Conservation (phyloP, 805 yeast species). For the Barnettozyma sp. region DNA sequence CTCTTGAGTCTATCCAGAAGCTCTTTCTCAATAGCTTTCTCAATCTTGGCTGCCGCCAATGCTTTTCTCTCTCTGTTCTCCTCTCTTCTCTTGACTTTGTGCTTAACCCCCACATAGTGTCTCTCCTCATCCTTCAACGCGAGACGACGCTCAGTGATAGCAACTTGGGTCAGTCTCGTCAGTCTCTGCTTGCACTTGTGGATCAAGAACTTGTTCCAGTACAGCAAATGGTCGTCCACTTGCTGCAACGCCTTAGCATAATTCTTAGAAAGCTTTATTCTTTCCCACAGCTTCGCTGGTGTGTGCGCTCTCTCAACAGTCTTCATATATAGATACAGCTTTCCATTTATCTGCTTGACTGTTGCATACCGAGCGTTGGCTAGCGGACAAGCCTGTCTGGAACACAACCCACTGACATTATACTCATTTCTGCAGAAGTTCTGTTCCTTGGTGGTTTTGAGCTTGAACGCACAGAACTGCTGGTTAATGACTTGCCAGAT, state of each 20-base stretch:
- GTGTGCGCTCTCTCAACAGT: conserved; percentile 97
- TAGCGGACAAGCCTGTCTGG: conserved; percentile 89
- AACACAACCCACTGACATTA: conserved; percentile 91
- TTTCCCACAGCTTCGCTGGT: conserved; percentile 92
- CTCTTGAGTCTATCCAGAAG: conserved; percentile 88
- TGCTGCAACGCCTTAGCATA: conserved; percentile 84
- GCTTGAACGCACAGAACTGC: conserved; percentile 91
- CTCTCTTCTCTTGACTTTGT: conserved; percentile 93
- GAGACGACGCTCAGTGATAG: conserved; percentile 88
- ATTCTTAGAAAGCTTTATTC: conserved; percentile 84
- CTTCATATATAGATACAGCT: conserved; percentile 83
- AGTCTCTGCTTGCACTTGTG: conserved; percentile 96
- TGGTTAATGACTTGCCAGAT: conserved; percentile 97
- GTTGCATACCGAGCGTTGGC: conserved; percentile 93
- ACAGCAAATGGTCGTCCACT: conserved; percentile 76
- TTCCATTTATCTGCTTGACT: conserved; percentile 72
- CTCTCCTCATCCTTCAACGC: conserved; percentile 90
- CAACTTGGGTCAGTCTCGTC: conserved; percentile 91
- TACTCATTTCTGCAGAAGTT: conserved; percentile 93
- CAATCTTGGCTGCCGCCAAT: conserved; percentile 91
- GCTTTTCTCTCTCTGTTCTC: conserved; percentile 94
- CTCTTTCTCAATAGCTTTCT: conserved; percentile 94
- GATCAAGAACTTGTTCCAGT: conserved; percentile 88
- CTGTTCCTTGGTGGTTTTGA: conserved; percentile 83
- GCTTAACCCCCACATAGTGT: conserved; percentile 86